Evolutionary conservation across 441 rosid species (phyloP), one percentile per base, ranked within the genome.

Genomic region (Flueggea neowawraea): DNA sequence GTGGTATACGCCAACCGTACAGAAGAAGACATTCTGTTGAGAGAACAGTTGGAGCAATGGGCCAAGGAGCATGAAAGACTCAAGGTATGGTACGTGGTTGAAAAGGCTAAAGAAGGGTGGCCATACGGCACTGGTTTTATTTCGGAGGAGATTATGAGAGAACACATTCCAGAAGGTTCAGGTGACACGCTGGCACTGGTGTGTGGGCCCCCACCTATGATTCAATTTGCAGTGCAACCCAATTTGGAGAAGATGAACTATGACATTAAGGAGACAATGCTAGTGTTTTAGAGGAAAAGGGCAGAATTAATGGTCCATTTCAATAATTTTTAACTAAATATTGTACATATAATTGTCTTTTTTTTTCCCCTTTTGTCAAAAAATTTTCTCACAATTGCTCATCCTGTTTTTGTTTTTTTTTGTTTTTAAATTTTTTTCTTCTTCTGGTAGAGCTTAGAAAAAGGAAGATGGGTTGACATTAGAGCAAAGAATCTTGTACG

Each of bases 171-270:
- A 0, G 74, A 61, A 39, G 95, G 97, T 16, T 71, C 86, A 2
- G 71, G 65, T 6, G 86, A 85, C 0, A 62, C 82, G 3, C 73
- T 90, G 10, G 97, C 97, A 0, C 71, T 93, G 68, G 84, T 90
- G 2, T 93, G 97, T 10, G 98, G 98, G 16, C 96, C 98, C 3
- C 98, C 98, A 3, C 92, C 96, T 8, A 93, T 93, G 98, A 88
- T 91, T 60, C 87, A 93, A 66, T 93, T 84, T 14, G 88, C 95
- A 0, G 88, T 90, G 72, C 94, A 88, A 68, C 96, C 98, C 0
- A 86, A 82, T 78, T 66, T 93, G 73, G 97, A 88, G 84, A 93
- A 90, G 85, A 76, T 90, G 95, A 87, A 87, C 9, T 90, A 86
- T 66, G 80, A 86, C 58, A 54, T 79, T 55, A 82, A 86, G 79